A percentile compares a stretch with the other conserved stretches of the same genome.
Evolutionary conservation across 768 basidiomycete species (phyloP).

Genomic region (Amanita exitialis): DNA sequence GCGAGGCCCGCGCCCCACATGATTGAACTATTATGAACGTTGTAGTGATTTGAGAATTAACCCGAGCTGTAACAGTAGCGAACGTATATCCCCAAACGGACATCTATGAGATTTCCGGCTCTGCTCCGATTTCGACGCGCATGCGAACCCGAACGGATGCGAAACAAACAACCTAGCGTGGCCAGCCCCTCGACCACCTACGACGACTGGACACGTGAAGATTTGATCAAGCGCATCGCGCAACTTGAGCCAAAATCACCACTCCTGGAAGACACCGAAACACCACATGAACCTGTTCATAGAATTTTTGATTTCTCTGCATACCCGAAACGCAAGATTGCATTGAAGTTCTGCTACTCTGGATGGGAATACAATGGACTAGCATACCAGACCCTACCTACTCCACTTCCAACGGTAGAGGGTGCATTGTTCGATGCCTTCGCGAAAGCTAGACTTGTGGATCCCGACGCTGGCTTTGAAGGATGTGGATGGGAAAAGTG

Average conservation of each 20-base stretch:
- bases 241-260: conserved; percentile 35
- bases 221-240: conserved; percentile 56
- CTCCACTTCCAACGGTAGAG: conserved; percentile 86
- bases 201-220: conserved; percentile 38
- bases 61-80: no score
- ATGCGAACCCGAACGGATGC: background rate
- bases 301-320: conserved; percentile 51
- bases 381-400: conserved; percentile 63
- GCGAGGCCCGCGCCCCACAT: no score
- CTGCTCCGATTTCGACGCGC: background rate
- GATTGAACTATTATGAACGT: no score
- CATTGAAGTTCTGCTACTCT: conserved; percentile 86
- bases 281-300: conserved; percentile 12
- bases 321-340: conserved; percentile 80
- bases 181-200: conserved; percentile 16
- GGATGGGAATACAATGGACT: conserved; percentile 91
- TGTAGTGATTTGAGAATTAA: no score
- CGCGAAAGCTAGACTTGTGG: conserved; percentile 67
- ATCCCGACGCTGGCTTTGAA: conserved; percentile 61
- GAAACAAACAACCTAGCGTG: background rate
- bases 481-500: conserved; percentile 89
- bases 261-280: no score
- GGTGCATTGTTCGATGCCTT: conserved; percentile 75
- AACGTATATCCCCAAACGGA: background rate
- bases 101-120: background rate